Evolutionary conservation across 2,329 filamentous ascomycete genomes (phyloP).

Genomic region (Botrytis tulipae): DNA sequence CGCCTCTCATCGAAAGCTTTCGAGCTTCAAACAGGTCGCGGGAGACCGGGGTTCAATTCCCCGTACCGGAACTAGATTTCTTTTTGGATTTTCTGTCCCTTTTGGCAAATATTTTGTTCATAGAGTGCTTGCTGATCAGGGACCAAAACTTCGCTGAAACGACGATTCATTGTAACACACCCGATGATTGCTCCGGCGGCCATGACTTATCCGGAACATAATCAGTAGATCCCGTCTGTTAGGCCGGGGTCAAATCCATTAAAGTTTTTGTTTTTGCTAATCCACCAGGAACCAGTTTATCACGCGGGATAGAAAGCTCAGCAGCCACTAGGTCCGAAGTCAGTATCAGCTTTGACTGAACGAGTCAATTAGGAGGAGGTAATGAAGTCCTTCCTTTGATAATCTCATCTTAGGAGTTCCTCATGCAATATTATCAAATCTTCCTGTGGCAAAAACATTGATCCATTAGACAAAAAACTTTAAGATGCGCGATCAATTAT

Average conservation of each 20-base stretch:
- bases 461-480: background rate
- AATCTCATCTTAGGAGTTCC: background rate
- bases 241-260: background rate
- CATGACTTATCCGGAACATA: background rate
- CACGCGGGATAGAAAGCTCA: background rate
- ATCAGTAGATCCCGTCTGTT: background rate
- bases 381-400: background rate
- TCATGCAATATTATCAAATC: slow-evolving; percentile 4
- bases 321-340: background rate
- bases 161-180: background rate
- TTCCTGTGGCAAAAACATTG: background rate
- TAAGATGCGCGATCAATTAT: background rate
- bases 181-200: background rate
- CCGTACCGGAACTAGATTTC: background rate
- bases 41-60: slow-evolving; percentile 4
- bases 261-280: background rate
- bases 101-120: background rate
- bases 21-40: background rate
- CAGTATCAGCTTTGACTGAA: background rate
- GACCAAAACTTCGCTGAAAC: background rate
- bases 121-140: background rate
- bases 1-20: background rate
- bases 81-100: rapidly evolving
- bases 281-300: background rate
- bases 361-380: background rate